phyloP scores from a whole-genome alignment of 306 rosid genomes.

The Morella rubra region DNA sequence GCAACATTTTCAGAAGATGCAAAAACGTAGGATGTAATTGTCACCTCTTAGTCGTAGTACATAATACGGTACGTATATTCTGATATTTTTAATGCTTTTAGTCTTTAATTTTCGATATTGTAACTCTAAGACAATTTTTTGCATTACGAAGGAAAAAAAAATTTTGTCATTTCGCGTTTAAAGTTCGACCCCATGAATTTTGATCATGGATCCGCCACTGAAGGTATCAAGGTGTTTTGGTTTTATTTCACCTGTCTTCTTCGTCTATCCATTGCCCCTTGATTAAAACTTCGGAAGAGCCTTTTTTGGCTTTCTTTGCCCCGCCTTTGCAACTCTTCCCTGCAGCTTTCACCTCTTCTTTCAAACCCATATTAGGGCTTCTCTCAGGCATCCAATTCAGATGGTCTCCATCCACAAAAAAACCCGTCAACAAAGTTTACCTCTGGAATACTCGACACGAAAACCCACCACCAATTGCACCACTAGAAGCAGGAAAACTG shows the following conservation, averaged over 20 bases:
- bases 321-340: conserved; percentile 23
- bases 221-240: not conserved
- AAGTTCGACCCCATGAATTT: too few relatives aligned
- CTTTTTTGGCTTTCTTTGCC: conserved; percentile 48
- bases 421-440: conserved; percentile 21
- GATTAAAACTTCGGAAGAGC: conserved; percentile 38
- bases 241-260: conserved; percentile 67
- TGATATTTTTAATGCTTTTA: too few relatives aligned
- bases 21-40: too few relatives aligned
- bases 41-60: too few relatives aligned
- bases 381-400: conserved; percentile 32
- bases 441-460: conserved; percentile 29
- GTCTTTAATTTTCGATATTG: too few relatives aligned
- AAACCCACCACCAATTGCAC: conserved; percentile 29
- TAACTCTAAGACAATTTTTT: too few relatives aligned
- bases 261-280: conserved; percentile 91
- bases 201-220: too few relatives aligned
- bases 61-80: too few relatives aligned
- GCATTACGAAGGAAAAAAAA: too few relatives aligned
- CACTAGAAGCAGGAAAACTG: conserved; percentile 11
- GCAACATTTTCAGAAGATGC: too few relatives aligned
- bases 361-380: conserved; percentile 20
- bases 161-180: too few relatives aligned
- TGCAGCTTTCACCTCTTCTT: conserved; percentile 17
- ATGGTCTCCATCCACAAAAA: conserved; percentile 28